These are phyloP conservation scores for Puccinia hordei DNA, from an alignment of 1,284 basidiomycete genomes.

Conservation along the genomic window DNA sequence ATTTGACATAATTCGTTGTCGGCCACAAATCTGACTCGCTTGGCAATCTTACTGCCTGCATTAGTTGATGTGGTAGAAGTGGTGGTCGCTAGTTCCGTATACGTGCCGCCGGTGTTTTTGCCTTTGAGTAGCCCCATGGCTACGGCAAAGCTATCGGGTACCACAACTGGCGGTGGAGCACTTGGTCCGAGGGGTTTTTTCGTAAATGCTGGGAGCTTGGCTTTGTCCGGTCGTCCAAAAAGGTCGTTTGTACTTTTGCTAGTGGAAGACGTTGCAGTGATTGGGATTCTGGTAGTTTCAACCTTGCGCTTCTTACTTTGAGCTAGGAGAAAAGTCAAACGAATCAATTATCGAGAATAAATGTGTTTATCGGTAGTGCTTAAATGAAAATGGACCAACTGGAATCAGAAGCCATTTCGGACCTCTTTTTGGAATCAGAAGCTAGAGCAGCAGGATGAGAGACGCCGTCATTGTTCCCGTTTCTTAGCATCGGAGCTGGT, in stretches of 20 bases:
- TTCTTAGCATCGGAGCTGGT: constrained; percentile 21
- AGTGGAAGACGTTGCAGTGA: neutral
- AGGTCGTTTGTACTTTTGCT: constrained; percentile 34
- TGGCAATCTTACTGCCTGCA: constrained; percentile 15
- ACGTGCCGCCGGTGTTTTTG: neutral
- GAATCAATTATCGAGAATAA: neutral
- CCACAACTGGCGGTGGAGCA: neutral
- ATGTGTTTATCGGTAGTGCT: neutral
- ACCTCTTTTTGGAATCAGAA: constrained; percentile 35
- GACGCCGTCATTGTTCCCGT: neutral
- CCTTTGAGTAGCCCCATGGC: constrained; percentile 43
- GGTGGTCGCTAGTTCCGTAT: neutral
- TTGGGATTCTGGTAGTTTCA: constrained; percentile 14
- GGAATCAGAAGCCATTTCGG: constrained; percentile 37
- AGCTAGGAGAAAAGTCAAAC: neutral
- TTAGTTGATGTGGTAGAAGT: neutral
- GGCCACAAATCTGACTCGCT: constrained; percentile 42
- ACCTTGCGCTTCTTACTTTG: constrained; percentile 43
- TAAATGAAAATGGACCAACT: constrained; percentile 12
- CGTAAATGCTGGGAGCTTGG: constrained; percentile 44
- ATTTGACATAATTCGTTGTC: constrained; percentile 49
- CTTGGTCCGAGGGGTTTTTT: constrained; percentile 35
- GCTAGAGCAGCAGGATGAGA: neutral
- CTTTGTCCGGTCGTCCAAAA: constrained; percentile 44
- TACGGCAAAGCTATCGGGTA: constrained; percentile 38